Conservation (phyloP, 139 green algal species). For the Chlorella sp. region DNA sequence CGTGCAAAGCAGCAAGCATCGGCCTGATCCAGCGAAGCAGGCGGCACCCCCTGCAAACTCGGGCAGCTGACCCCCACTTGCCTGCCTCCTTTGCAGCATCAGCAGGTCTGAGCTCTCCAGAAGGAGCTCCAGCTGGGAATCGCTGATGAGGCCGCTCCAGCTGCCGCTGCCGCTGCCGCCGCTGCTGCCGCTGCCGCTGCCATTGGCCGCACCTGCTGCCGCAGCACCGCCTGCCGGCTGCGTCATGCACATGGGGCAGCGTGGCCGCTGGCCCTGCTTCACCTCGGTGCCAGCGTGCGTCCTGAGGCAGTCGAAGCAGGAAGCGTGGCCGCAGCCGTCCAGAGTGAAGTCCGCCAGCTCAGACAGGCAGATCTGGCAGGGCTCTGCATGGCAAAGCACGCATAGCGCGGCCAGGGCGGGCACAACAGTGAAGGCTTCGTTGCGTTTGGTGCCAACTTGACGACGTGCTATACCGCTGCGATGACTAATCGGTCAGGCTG, state of each 20-base stretch:
- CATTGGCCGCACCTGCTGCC: background rate
- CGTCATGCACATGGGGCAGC: background rate
- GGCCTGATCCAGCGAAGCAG: background rate
- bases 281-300: background rate
- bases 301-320: background rate
- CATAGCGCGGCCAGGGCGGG: background rate
- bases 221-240: background rate
- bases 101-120: background rate
- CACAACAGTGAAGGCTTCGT: no score
- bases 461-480: no score
- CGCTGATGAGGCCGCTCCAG: conserved; percentile 3
- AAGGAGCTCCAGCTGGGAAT: background rate
- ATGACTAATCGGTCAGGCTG: no score
- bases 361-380: background rate
- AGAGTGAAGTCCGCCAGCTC: background rate
- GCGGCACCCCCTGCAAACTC: background rate
- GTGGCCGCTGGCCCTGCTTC: background rate
- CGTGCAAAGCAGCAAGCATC: background rate
- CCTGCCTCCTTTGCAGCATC: background rate
- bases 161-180: background rate
- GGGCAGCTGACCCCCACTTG: background rate
- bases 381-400: background rate
- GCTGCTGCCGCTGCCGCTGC: background rate
- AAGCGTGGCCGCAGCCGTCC: background rate
- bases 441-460: no score